phyloP scores from a whole-genome alignment of 805 yeast genomes.

The Candida pseudofarinosa region DNA sequence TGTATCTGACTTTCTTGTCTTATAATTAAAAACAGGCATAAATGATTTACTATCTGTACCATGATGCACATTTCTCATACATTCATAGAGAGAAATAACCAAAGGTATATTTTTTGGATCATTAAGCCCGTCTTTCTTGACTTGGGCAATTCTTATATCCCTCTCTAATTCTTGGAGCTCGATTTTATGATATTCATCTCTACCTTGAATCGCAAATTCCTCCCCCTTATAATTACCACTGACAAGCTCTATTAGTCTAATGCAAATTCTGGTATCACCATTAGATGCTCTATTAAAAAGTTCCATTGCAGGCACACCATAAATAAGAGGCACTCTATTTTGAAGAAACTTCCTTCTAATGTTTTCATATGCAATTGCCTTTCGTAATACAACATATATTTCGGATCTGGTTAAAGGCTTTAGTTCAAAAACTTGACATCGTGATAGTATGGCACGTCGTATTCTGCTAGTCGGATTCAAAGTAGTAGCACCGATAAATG shows the following conservation, averaged over 20 bases:
- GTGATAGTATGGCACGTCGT: slow-evolving; percentile 74
- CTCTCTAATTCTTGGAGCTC: slow-evolving; percentile 6
- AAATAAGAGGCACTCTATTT: slow-evolving; percentile 11
- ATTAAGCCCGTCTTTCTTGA: slow-evolving; percentile 15
- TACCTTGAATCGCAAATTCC: not conserved
- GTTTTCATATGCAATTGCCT: slow-evolving; percentile 49
- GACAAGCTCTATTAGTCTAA: slow-evolving; percentile 29
- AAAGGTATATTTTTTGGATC: slow-evolving; percentile 10
- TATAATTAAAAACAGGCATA: not conserved
- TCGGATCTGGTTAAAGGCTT: slow-evolving; percentile 49
- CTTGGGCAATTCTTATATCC: slow-evolving; percentile 7
- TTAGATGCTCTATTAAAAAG: slow-evolving; percentile 13
- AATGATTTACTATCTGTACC: not conserved
- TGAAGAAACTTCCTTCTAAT: slow-evolving; percentile 15
- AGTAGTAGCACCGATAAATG: slow-evolving; percentile 93
- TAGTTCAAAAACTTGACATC: slow-evolving; percentile 78
- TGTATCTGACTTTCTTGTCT: not conserved
- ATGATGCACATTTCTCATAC: not conserved
- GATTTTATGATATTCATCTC: slow-evolving; percentile 1
- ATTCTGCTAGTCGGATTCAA: slow-evolving; percentile 84
- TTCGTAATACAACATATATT: slow-evolving; percentile 45
- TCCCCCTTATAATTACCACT: slow-evolving; percentile 13
- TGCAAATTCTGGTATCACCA: slow-evolving; percentile 34
- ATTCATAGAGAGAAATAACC: not conserved
- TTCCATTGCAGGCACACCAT: slow-evolving; percentile 10